These are phyloP conservation scores for Hypoxylon trugodes DNA, from an alignment of 495 filamentous ascomycete genomes.

Conservation along the genomic window DNA sequence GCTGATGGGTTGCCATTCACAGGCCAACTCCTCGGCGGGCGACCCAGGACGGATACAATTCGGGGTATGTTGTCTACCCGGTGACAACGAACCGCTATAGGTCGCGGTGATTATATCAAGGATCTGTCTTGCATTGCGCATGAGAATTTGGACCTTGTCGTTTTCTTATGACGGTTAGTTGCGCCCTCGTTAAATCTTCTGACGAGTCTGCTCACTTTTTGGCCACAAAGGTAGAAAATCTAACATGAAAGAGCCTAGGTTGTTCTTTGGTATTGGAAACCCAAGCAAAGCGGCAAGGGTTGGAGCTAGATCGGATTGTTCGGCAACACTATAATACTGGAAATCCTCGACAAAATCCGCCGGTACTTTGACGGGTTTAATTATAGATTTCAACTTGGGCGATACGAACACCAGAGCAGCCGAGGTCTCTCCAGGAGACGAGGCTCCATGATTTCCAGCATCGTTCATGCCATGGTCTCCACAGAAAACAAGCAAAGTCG, in stretches of 20 bases:
- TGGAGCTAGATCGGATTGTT: conserved; percentile 93
- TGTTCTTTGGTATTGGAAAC: conserved; percentile 91
- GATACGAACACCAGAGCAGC: conserved; percentile 92
- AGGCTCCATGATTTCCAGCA: conserved; percentile 95
- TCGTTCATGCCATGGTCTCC: conserved; percentile 99
- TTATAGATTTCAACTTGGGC: conserved; percentile 74
- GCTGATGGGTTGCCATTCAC: conserved; percentile 65
- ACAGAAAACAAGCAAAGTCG: conserved; percentile 83
- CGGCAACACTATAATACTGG: conserved; percentile 81
- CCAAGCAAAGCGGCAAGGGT: conserved; percentile 88
- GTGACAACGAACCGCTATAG: conserved; percentile 67
- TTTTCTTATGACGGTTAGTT: conserved; percentile 48
- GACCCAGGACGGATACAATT: conserved; percentile 56
- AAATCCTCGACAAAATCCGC: conserved; percentile 65
- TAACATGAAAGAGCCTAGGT: conserved; percentile 85
- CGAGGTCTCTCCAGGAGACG: conserved; percentile 90
- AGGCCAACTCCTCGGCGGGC: conserved; percentile 68
- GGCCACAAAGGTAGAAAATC: conserved; percentile 80
- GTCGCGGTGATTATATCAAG: conserved; percentile 74
- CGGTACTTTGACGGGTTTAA: conserved; percentile 54
- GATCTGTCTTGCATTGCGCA: conserved; percentile 82
- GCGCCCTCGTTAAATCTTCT: background rate
- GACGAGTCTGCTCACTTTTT: conserved; percentile 54
- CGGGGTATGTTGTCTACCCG: conserved; percentile 39
- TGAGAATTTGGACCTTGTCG: conserved; percentile 71